Evolutionary conservation across 768 basidiomycete species (phyloP).

Genomic region (Coprinopsis marcescibilis): DNA sequence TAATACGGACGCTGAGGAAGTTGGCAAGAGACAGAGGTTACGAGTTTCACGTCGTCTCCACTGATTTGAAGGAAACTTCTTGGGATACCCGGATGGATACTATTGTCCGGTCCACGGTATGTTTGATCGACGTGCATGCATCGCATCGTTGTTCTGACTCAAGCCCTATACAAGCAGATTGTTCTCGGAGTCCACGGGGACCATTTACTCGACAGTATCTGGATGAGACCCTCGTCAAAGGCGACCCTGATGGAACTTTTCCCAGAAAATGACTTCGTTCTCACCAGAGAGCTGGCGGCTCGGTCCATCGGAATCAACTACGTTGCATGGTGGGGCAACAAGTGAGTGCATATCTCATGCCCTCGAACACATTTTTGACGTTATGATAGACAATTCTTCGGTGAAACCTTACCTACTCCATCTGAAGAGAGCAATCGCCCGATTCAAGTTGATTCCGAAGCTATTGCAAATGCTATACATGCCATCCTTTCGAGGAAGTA

Average conservation of each 20-base stretch:
- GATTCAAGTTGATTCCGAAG: conserved; percentile 34
- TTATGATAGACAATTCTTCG: conserved; percentile 29
- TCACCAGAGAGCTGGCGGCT: conserved; percentile 56
- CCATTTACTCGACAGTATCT: conserved; percentile 63
- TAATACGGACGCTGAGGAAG: conserved; percentile 51
- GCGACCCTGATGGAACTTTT: conserved; percentile 77
- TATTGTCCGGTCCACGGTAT: conserved; percentile 63
- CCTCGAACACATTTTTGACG: conserved; percentile 2
- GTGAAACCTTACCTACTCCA: conserved; percentile 28
- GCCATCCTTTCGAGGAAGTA: conserved; percentile 14
- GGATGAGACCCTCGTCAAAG: conserved; percentile 55
- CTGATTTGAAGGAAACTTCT: conserved; percentile 38
- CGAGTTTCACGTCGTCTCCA: conserved; percentile 51
- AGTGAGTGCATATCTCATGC: conserved; percentile 21
- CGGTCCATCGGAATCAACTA: conserved; percentile 50
- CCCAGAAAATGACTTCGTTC: conserved; percentile 57
- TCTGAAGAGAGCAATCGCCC: conserved; percentile 19
- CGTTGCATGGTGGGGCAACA: conserved; percentile 48
- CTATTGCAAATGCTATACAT: conserved; percentile 34
- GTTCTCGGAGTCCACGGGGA: conserved; percentile 55
- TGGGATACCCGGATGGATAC: conserved; percentile 64
- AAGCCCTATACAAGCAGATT: conserved; percentile 33
- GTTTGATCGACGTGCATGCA: conserved; percentile 17
- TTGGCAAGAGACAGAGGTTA: conserved; percentile 48
- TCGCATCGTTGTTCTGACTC: conserved; percentile 2